These are phyloP conservation scores for Sphaerulina populicola DNA, from an alignment of 2,329 filamentous ascomycete species.

Conservation along the genomic window DNA sequence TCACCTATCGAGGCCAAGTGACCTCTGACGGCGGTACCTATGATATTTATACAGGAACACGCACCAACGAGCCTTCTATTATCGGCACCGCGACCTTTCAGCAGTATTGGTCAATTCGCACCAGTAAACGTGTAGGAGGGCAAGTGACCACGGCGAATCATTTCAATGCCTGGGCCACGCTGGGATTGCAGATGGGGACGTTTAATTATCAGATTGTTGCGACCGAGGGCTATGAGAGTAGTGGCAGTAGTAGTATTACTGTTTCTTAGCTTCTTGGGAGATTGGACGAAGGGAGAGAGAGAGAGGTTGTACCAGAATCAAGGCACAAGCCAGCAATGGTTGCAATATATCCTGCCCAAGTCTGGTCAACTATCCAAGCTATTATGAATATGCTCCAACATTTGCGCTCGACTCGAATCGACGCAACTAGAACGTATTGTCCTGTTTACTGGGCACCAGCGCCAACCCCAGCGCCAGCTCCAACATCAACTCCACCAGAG, in stretches of 20 bases:
- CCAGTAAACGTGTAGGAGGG: conserved; percentile 28
- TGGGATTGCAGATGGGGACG: conserved; percentile 25
- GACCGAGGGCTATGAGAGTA: conserved; percentile 39
- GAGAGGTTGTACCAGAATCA: not conserved
- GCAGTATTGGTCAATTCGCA: conserved; percentile 39
- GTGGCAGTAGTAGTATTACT: conserved; percentile 34
- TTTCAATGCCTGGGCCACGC: conserved; percentile 24
- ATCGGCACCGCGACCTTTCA: conserved; percentile 36
- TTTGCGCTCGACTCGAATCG: too few species aligned
- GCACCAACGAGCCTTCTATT: conserved; percentile 36
- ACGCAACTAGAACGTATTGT: too few species aligned
- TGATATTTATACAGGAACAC: conserved; percentile 44
- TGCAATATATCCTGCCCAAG: too few species aligned
- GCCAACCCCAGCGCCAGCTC: too few species aligned
- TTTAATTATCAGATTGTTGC: conserved; percentile 38
- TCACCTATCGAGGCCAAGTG: conserved; percentile 45
- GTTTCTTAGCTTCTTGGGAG: conserved; percentile 23
- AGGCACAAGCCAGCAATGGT: too few species aligned
- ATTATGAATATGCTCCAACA: too few species aligned
- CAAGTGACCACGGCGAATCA: conserved; percentile 26
- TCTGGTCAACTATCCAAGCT: too few species aligned
- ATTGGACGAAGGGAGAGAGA: not conserved
- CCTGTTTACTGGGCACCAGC: too few species aligned
- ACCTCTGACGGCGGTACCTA: conserved; percentile 47
- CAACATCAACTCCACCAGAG: too few species aligned